Evolutionary conservation across 108 stramenopile species (phyloP).

Genomic region (Parmales sp.): DNA sequence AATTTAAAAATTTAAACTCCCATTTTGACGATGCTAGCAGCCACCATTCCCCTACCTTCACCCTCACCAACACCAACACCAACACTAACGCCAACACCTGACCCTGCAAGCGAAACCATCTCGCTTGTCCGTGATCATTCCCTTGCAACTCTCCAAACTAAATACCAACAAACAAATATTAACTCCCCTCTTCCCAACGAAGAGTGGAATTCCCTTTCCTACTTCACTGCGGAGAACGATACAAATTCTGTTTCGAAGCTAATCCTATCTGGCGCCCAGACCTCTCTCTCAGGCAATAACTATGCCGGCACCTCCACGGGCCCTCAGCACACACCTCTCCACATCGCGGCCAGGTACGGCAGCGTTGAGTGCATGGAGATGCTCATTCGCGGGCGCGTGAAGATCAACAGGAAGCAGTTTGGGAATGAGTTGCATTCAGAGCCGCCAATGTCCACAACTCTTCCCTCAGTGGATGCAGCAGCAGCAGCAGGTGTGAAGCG

Average conservation of each 20-base stretch:
- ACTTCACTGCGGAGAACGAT: slow-evolving; percentile 5
- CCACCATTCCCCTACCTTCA: no score
- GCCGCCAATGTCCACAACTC: no score
- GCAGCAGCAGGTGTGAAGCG: no score
- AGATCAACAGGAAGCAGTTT: neutral
- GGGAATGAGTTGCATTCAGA: slow-evolving; percentile 1
- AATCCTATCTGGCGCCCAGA: neutral
- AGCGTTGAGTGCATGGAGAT: slow-evolving; percentile 2
- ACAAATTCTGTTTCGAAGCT: neutral
- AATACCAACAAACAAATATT: neutral
- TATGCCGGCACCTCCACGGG: neutral
- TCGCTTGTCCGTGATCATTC: no score
- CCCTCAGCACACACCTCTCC: slow-evolving; percentile 9
- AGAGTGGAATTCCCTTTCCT: slow-evolving; percentile 2
- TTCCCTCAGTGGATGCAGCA: no score
- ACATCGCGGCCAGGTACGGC: neutral
- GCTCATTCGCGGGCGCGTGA: neutral
- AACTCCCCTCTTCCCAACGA: neutral
- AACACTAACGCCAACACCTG: no score
- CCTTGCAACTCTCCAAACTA: no score
- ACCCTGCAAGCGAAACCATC: no score
- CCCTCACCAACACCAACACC: no score
- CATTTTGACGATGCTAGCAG: no score
- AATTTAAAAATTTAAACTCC: no score
- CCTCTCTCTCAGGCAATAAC: neutral